Evolutionary conservation across 2,329 filamentous ascomycete species (phyloP), one percentile per base, ranked within the genome.

Genomic region (Microdochium nivale): DNA sequence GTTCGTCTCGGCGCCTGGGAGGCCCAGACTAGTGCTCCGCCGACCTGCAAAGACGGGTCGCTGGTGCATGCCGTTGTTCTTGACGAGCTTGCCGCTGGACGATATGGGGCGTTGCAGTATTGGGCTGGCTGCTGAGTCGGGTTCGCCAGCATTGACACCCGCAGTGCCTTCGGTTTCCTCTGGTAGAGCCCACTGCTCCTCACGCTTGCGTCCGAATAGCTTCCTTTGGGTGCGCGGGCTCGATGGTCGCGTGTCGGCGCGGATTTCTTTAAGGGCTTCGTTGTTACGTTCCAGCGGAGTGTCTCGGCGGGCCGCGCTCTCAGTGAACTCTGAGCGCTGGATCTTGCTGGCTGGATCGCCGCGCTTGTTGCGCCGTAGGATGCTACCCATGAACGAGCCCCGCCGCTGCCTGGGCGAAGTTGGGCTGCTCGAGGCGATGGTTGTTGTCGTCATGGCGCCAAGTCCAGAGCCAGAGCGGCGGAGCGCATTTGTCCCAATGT

Each of bases 301-400:
- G 56, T 87, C 84, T 49, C 77, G 73, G 10, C 83, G 72, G 1
- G 83, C 81, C 2, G 78, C 77, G 56, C 77, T 84, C 57, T 86
- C 83, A 13, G 67, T 62, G 10, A 70, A 60, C 23, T 77, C 76
- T 1, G 70, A 66, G 35, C 81, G 80, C 30, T 77, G 72, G 21
- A 85, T 76, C 59, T 76, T 80, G 48, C 73, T 69, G 52, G 69
- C 61, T 25, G 70, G 60, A 55, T 79, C 74, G 33, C 67, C 67
- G 43, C 68, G 72, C 63, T 83, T 87, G 66, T 79, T 85, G 51
- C 86, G 82, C 35, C 83, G 79, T n/a, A 90, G 67, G 3, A 80
- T 80, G 2, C 74, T 75, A n/a, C 59, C 50, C 67, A 83, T 75
- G 54, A 84, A 67, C 55, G 78, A 80, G 52, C 68, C 75, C 48